Evolutionary conservation across 2,329 filamentous ascomycete species (phyloP), one percentile per base, ranked within the genome.

Genomic region (Immersiporthe knoxdaviesiana): DNA sequence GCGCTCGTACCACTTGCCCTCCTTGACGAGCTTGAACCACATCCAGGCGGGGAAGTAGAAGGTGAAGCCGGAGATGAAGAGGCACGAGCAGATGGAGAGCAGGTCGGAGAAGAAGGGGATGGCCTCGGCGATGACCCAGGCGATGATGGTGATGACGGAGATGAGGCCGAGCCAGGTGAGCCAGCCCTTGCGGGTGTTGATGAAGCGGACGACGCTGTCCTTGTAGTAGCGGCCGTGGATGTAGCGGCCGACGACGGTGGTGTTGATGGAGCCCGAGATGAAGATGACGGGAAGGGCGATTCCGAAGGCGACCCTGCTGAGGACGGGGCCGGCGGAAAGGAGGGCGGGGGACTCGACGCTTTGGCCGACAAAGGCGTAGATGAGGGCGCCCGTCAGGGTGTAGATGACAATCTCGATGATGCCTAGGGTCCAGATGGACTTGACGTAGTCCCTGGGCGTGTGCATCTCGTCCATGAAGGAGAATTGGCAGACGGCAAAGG

Each of bases 51-150:
- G 77, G 61, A 79, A 75, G 72, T 79, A 78, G 56, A 78, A 78
- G 24, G 74, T 77, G 74, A 83, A 83, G n/a, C 81, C 82, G 14
- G 83, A 85, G 73, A 86, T 79, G 76, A 86, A 85, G 39, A 86
- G 81, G 2, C 83, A 79, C 2, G 84, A 85, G 62, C 77, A 81
- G 74, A 86, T 83, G 68, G 83, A 81, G n/a, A 94, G 80, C 59
- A 94, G 81, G 63, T 90, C 84, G 71, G 87, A 87, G 81, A 94
- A 94, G 76, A 90, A 89, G 2, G 92, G 92, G 59, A 94, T 90
- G 0, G 89, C 87, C 75, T 91, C 88, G 18, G 91, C 91, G 72
- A 94, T 89, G 73, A 93, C 77, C 85, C 89, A 94, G 4, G 89
- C 89, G 16, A 91, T 66, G 14, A 90, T 65, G 81, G 91, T 93